Conservation (phyloP, 192 early-diverging fungal genomes). For the Chytriomyces sp. region DNA sequence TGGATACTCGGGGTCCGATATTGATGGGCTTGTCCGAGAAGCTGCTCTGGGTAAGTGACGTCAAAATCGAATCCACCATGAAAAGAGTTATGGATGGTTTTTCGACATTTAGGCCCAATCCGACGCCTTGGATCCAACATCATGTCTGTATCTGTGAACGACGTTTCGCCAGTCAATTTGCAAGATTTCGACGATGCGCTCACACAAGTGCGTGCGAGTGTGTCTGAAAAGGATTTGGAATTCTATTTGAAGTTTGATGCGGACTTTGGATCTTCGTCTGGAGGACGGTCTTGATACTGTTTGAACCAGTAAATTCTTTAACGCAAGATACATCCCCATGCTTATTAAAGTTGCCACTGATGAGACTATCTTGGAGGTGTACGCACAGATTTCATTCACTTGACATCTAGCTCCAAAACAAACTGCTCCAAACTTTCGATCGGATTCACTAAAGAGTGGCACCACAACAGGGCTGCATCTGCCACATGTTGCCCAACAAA, state of each 20-base stretch:
- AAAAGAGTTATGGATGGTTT: too few relatives aligned
- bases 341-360: too few relatives aligned
- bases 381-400: too few relatives aligned
- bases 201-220: conserved; percentile 83
- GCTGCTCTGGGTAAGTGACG: conserved; percentile 48
- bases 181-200: conserved; percentile 81
- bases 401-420: too few relatives aligned
- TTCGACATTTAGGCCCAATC: conserved; percentile 75
- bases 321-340: too few relatives aligned
- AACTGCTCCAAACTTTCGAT: too few relatives aligned
- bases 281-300: not conserved
- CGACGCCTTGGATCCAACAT: conserved; percentile 68
- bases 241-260: conserved; percentile 75
- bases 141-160: conserved; percentile 53
- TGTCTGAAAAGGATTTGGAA: conserved; percentile 79
- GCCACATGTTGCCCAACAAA: too few relatives aligned
- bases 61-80: too few relatives aligned
- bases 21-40: conserved; percentile 81
- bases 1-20: conserved; percentile 88
- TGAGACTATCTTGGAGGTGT: too few relatives aligned
- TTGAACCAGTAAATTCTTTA: too few relatives aligned
- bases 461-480: too few relatives aligned
- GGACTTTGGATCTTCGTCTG: conserved; percentile 65
- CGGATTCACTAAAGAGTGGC: too few relatives aligned
- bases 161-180: conserved; percentile 76